A percentile compares a stretch with the other conserved stretches of the same genome.
phyloP scores from a whole-genome alignment of 169 alveolate species.

The Plasmodium adleri region DNA sequence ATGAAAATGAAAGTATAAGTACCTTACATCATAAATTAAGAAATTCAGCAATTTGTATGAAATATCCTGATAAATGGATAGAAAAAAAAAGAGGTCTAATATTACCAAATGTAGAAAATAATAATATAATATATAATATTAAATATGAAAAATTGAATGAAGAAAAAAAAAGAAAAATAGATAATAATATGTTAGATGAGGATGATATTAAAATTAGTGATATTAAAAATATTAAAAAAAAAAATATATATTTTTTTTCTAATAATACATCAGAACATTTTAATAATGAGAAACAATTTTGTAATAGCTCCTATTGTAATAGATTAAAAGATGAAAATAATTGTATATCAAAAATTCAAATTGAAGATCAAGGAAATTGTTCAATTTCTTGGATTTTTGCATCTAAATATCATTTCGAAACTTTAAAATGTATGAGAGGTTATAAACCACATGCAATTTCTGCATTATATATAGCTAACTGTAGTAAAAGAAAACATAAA shows the following conservation, averaged over 20 bases:
- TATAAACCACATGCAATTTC: constrained; percentile 55
- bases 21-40: constrained; percentile 17
- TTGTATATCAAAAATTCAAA: constrained; percentile 51
- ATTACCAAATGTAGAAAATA: constrained; percentile 13
- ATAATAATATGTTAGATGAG: constrained; percentile 7
- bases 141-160: not conserved
- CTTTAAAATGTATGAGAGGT: constrained; percentile 73
- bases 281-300: constrained; percentile 12
- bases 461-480: constrained; percentile 54
- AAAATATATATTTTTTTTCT: constrained; percentile 15
- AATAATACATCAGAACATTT: constrained; percentile 1
- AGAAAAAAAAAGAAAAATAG: not conserved
- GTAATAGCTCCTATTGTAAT: constrained; percentile 26
- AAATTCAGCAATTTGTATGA: constrained; percentile 59
- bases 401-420: constrained; percentile 62
- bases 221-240: not conserved
- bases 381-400: constrained; percentile 66
- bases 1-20: not conserved
- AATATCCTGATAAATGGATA: constrained; percentile 53
- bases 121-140: not conserved
- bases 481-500: constrained; percentile 13
- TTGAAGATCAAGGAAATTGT: constrained; percentile 75
- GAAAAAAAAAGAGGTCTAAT: constrained; percentile 33
- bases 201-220: constrained; percentile 12
- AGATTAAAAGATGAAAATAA: constrained; percentile 61